phyloP scores from a whole-genome alignment of 495 filamentous ascomycete genomes.

The Amphirosellinia nigrospora region DNA sequence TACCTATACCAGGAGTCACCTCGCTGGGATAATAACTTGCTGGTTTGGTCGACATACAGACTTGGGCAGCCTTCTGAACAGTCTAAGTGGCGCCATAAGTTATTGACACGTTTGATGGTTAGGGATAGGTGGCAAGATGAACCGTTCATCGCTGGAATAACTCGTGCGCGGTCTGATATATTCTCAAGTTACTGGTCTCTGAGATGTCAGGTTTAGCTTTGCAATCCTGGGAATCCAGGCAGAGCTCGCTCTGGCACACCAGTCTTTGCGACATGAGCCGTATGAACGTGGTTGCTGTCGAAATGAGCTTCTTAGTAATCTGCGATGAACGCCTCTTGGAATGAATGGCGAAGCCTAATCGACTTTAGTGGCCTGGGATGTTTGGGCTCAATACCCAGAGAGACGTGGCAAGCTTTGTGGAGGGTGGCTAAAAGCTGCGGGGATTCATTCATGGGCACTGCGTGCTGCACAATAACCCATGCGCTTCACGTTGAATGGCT shows the following conservation, averaged over 20 bases:
- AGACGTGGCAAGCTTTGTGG: conserved; percentile 9
- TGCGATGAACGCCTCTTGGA: not conserved
- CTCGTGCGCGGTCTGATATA: not conserved
- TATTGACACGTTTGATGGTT: conserved; percentile 13
- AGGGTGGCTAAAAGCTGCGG: conserved; percentile 10
- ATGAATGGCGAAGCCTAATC: not conserved
- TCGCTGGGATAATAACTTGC: not conserved
- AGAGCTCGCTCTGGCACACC: not conserved
- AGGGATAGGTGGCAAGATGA: not conserved
- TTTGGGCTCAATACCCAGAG: conserved; percentile 5
- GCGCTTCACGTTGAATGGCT: conserved; percentile 7
- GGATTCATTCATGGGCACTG: not conserved
- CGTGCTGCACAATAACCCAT: not conserved
- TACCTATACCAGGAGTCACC: not conserved
- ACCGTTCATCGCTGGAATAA: not conserved
- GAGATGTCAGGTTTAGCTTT: no score
- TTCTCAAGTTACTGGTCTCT: not conserved
- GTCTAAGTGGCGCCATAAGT: not conserved
- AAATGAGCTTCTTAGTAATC: not conserved
- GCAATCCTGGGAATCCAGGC: not conserved
- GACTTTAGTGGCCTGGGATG: not conserved
- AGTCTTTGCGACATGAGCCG: not conserved
- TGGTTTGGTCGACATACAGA: not conserved
- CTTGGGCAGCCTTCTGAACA: conserved; percentile 9
- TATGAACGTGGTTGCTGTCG: not conserved